phyloP scores from a whole-genome alignment of 805 yeast species.

The Candida parachauliodes region DNA sequence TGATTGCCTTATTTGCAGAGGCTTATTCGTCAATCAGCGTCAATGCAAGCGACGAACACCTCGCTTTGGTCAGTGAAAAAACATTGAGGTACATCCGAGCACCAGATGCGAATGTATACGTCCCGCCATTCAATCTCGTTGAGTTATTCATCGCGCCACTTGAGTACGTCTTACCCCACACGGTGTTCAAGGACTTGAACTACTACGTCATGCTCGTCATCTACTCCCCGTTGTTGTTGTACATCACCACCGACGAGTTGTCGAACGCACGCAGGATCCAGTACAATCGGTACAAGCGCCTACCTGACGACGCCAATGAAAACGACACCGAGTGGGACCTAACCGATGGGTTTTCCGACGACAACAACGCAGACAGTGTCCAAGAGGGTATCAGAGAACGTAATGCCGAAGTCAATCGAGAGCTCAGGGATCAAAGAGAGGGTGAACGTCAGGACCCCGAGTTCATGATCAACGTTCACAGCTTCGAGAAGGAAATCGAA shows the following conservation, averaged over 20 bases:
- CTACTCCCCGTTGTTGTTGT: slow-evolving; percentile 63
- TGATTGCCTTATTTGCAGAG: slow-evolving; percentile 80
- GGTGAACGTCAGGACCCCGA: slow-evolving; percentile 72
- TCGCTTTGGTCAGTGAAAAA: slow-evolving; percentile 81
- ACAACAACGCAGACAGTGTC: slow-evolving; percentile 17
- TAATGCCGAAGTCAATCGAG: slow-evolving; percentile 34
- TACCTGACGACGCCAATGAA: slow-evolving; percentile 79
- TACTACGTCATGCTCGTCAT: slow-evolving; percentile 58
- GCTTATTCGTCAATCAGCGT: slow-evolving; percentile 79
- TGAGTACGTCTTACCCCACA: slow-evolving; percentile 31
- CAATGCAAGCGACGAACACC: slow-evolving; percentile 79
- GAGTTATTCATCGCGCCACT: slow-evolving; percentile 46
- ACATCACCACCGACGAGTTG: slow-evolving; percentile 63
- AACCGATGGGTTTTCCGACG: slow-evolving; percentile 61
- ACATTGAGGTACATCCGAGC: slow-evolving; percentile 82
- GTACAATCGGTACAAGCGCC: slow-evolving; percentile 61
- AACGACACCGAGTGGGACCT: slow-evolving; percentile 78
- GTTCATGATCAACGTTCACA: slow-evolving; percentile 47
- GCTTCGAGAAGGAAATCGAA: slow-evolving; percentile 52
- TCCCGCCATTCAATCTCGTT: slow-evolving; percentile 78
- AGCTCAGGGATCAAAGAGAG: slow-evolving; percentile 47
- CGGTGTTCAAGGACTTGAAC: slow-evolving; percentile 37
- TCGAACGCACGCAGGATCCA: slow-evolving; percentile 64
- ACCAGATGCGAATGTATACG: slow-evolving; percentile 80
- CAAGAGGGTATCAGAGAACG: slow-evolving; percentile 34